phyloP scores from a whole-genome alignment of 23 red algal species.

The Chondrus crispus region DNA sequence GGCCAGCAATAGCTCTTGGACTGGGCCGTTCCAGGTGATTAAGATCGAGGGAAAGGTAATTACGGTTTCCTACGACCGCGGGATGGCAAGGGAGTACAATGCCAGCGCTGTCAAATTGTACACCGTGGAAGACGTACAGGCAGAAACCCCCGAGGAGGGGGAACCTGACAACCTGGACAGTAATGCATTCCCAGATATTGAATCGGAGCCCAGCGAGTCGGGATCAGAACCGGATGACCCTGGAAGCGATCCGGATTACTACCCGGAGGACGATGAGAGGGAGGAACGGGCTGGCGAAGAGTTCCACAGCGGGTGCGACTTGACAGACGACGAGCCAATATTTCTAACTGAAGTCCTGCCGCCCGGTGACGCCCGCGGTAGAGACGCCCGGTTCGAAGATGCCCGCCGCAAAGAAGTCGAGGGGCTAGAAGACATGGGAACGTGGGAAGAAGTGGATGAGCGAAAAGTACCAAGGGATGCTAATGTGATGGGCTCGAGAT shows the following conservation, averaged over 20 bases:
- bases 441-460: background rate
- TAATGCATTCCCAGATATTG: too few species aligned
- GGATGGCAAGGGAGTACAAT: background rate
- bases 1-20: background rate
- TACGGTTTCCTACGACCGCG: background rate
- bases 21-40: background rate
- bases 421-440: background rate
- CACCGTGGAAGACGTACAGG: too few species aligned
- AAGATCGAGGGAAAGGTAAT: background rate
- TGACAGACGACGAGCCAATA: background rate
- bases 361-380: background rate
- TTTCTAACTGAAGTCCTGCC: background rate
- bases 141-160: too few species aligned
- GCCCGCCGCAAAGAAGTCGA: background rate
- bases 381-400: background rate
- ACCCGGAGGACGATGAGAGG: too few species aligned
- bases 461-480: background rate
- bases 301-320: background rate
- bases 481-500: background rate
- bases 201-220: too few species aligned
- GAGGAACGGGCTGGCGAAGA: background rate
- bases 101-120: background rate
- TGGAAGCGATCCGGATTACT: too few species aligned
- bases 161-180: too few species aligned
- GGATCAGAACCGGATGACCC: too few species aligned